A percentile compares a stretch with the other conserved stretches of the same genome.
phyloP scores from a whole-genome alignment of 305 asterid genomes.

The Rubia tinctorum region DNA sequence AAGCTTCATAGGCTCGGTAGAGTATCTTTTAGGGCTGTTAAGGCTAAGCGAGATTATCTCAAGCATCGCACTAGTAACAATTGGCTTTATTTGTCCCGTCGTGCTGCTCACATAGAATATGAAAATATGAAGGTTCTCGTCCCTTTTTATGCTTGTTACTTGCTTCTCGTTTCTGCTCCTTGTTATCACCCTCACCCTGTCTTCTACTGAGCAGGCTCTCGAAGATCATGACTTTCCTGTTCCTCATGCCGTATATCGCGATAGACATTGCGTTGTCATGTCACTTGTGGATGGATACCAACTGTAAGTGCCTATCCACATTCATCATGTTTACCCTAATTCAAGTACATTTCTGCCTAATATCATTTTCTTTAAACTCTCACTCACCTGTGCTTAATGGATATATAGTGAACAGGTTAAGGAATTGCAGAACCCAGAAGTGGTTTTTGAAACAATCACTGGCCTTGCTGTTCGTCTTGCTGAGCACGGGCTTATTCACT shows the following conservation, averaged over 20 bases:
- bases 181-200: not conserved
- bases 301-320: conserved; percentile 55
- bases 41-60: conserved; percentile 91
- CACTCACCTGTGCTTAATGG: no score
- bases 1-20: conserved; percentile 97
- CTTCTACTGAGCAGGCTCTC: conserved; percentile 56
- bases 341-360: not conserved
- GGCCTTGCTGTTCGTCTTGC: conserved; percentile 82
- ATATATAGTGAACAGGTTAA: conserved; percentile 79
- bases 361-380: not conserved
- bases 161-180: not conserved
- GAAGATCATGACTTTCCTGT: conserved; percentile 90
- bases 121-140: conserved; percentile 82
- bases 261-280: conserved; percentile 92
- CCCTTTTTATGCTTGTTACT: not conserved
- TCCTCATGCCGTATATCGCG: conserved; percentile 91
- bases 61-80: conserved; percentile 84
- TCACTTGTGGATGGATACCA: conserved; percentile 91
- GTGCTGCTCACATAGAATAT: conserved; percentile 94
- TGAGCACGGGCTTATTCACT: conserved; percentile 94
- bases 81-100: conserved; percentile 92
- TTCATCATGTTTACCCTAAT: not conserved
- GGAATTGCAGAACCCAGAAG: conserved; percentile 73
- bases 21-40: conserved; percentile 89
- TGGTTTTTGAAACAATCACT: conserved; percentile 64